A percentile compares a stretch with the other conserved stretches of the same genome.
Evolutionary conservation across 1,139 yeast genomes (phyloP).

Genomic region (Kodamaea arcana): DNA sequence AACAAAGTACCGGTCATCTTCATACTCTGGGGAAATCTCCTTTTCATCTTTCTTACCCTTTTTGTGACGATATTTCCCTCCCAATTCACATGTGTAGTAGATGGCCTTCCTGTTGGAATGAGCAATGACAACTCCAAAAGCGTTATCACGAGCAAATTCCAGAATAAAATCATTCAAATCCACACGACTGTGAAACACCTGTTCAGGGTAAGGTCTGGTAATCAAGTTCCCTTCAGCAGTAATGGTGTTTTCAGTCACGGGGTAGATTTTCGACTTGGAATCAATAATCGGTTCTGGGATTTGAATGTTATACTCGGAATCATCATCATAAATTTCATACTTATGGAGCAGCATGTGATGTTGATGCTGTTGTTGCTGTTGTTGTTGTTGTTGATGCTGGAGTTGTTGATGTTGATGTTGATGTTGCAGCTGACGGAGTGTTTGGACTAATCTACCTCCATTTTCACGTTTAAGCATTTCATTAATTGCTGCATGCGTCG

Average conservation of each 20-base stretch:
- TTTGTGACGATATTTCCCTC: conserved; percentile 55
- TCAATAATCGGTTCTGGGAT: conserved; percentile 48
- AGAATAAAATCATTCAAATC: conserved; percentile 52
- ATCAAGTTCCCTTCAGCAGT: conserved; percentile 50
- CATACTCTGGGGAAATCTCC: neutral
- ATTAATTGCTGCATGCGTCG: conserved; percentile 12
- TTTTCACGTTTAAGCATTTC: neutral
- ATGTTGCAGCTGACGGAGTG: conserved; percentile 12
- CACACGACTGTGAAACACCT: conserved; percentile 46
- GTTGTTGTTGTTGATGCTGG: conserved; percentile 19
- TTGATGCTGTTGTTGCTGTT: conserved; percentile 7
- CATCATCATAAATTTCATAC: conserved; percentile 24
- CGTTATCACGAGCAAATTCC: conserved; percentile 56
- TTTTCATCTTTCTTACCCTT: conserved; percentile 33
- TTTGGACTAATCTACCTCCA: conserved; percentile 6
- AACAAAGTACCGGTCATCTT: conserved; percentile 27
- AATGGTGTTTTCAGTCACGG: conserved; percentile 45
- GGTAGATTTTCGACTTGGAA: conserved; percentile 43
- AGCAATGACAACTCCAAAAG: conserved; percentile 58
- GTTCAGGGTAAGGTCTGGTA: conserved; percentile 55
- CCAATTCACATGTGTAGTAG: conserved; percentile 59
- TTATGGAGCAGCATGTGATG: conserved; percentile 18
- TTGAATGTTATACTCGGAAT: conserved; percentile 45
- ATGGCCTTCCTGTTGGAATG: conserved; percentile 58
- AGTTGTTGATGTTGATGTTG: conserved; percentile 18